These are phyloP conservation scores for Claviceps purpurea DNA, from an alignment of 2,329 filamentous ascomycete genomes.

Conservation along the genomic window DNA sequence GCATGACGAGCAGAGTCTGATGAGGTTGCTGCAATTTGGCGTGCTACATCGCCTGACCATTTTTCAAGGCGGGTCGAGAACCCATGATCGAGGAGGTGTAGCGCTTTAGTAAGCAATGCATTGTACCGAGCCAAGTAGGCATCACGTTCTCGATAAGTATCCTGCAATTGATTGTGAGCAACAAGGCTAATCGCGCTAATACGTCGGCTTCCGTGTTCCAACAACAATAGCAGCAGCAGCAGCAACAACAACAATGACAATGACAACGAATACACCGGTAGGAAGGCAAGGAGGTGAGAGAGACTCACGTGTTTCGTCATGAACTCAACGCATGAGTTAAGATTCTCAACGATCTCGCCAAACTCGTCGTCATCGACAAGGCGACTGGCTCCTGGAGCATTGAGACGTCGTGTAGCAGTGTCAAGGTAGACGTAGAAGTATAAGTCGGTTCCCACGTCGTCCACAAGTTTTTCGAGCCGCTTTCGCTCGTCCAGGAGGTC, in stretches of 20 bases:
- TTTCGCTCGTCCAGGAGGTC: constrained; percentile 72
- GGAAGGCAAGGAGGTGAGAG: neutral
- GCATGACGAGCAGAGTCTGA: constrained; percentile 47
- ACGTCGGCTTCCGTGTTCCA: neutral
- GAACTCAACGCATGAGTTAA: constrained; percentile 85
- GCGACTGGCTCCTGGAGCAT: constrained; percentile 78
- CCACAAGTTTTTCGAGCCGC: constrained; percentile 63
- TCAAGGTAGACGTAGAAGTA: constrained; percentile 92
- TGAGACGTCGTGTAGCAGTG: constrained; percentile 75
- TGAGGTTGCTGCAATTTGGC: constrained; percentile 39
- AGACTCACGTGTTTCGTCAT: constrained; percentile 69
- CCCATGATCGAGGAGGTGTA: constrained; percentile 47
- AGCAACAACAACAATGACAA: neutral
- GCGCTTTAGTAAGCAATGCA: constrained; percentile 56
- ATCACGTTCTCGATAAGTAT: constrained; percentile 74
- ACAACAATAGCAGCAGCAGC: neutral
- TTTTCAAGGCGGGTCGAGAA: constrained; percentile 39
- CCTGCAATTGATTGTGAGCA: constrained; percentile 27
- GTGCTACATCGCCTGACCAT: constrained; percentile 39
- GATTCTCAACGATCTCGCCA: constrained; percentile 70
- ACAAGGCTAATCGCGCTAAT: neutral
- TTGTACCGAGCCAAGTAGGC: constrained; percentile 81
- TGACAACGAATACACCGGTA: too few relatives aligned
- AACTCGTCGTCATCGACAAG: constrained; percentile 77
- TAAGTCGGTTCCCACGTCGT: constrained; percentile 79